Evolutionary conservation across 768 basidiomycete species (phyloP).

Genomic region (Mycena galericulata): DNA sequence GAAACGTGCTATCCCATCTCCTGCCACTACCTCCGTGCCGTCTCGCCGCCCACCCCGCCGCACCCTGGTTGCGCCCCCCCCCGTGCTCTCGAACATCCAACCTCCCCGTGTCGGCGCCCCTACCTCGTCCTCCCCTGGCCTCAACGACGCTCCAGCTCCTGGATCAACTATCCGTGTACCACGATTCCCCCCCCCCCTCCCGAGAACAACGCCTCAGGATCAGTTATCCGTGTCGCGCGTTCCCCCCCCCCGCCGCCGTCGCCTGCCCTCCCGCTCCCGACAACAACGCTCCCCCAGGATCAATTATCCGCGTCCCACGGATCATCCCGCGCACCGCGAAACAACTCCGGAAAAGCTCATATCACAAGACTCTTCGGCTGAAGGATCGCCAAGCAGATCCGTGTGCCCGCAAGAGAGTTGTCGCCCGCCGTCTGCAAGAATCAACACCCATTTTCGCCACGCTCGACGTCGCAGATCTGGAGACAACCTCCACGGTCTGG

Average conservation of each 20-base stretch:
- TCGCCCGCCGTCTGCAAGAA: background rate
- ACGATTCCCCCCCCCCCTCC: background rate
- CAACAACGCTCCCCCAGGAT: too few species aligned
- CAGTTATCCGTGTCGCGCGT: too few species aligned
- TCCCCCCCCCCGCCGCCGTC: too few species aligned
- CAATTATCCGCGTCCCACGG: too few species aligned
- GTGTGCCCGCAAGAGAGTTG: background rate
- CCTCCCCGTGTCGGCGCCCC: background rate
- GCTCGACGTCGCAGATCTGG: background rate
- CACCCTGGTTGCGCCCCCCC: background rate
- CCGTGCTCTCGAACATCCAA: background rate
- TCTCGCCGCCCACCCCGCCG: background rate
- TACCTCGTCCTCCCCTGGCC: background rate
- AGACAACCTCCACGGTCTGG: constrained; percentile 4
- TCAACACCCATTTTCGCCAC: background rate
- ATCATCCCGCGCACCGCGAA: background rate
- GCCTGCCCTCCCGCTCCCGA: too few species aligned
- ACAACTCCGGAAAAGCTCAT: background rate
- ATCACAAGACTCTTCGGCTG: background rate
- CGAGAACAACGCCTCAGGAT: too few species aligned
- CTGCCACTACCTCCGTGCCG: too few species aligned
- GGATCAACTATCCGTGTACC: background rate
- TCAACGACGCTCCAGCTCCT: too few species aligned
- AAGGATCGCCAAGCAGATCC: background rate
- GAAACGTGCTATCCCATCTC: background rate